These are phyloP conservation scores for Phytophthora megakarya DNA, from an alignment of 352 stramenopile species.

Conservation along the genomic window DNA sequence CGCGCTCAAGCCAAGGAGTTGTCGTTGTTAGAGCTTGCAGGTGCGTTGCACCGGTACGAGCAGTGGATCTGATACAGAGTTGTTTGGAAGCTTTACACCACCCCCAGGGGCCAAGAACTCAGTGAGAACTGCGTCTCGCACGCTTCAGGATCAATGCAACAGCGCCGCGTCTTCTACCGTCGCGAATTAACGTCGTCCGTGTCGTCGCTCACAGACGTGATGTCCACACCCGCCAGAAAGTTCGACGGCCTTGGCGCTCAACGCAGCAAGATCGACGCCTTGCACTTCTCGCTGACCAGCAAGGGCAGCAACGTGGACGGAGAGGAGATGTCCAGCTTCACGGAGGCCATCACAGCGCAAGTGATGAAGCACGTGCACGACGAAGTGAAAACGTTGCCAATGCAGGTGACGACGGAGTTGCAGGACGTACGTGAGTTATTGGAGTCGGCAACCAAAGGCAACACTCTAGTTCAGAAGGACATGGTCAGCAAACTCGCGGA, in stretches of 20 bases:
- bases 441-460: constrained; percentile 26
- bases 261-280: constrained; percentile 33
- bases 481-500: constrained; percentile 29
- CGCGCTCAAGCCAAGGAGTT: constrained; percentile 58
- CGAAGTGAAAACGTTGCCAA: constrained; percentile 33
- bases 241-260: constrained; percentile 5
- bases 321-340: constrained; percentile 26
- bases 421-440: constrained; percentile 37
- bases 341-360: constrained; percentile 40
- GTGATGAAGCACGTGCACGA: constrained; percentile 42
- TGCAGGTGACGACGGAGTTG: constrained; percentile 41
- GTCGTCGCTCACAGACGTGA: constrained; percentile 27
- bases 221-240: background rate
- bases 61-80: constrained; percentile 48
- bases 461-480: constrained; percentile 23
- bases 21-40: constrained; percentile 49
- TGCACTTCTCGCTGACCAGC: constrained; percentile 27
- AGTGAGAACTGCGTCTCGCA: constrained; percentile 33
- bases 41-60: constrained; percentile 58
- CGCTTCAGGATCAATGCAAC: constrained; percentile 8
- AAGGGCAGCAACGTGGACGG: constrained; percentile 12
- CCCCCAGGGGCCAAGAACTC: constrained; percentile 36
- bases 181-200: constrained; percentile 34
- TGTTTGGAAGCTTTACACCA: constrained; percentile 46
- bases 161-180: constrained; percentile 29